Evolutionary conservation across 805 yeast genomes (phyloP), one percentile per base, ranked within the genome.

Genomic region (Wickerhamia fluorescens): DNA sequence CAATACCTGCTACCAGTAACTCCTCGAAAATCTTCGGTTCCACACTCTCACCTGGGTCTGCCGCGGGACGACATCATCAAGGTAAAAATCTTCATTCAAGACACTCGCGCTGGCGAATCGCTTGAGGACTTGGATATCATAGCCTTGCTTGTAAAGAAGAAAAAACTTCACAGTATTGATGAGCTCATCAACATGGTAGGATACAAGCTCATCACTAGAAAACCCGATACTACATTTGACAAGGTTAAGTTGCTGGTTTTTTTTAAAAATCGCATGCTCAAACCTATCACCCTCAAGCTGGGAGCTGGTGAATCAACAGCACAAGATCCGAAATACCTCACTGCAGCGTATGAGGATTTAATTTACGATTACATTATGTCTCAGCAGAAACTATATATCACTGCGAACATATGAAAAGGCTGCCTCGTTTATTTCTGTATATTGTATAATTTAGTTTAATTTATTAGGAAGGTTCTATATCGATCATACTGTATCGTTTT

Each of bases 351-450:
- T n/a, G n/a, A n/a, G n/a, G n/a, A n/a, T n/a, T n/a, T n/a, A n/a
- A n/a, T n/a, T n/a, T n/a, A n/a, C n/a, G 56, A 51, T 28, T 51
- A 51, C 27, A 34, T 53, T 14, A 34, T 31, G 33, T 27, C 34
- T 15, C 45, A 44, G 34, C 38, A 36, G 17, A 45, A 39, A 28
- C 33, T 52, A 8, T 49, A 41, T 26, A n/a, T n/a, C n/a, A n/a
- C n/a, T n/a, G n/a, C n/a, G n/a, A n/a, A n/a, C n/a, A n/a, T n/a
- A n/a, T n/a, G n/a, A n/a, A n/a, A n/a, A n/a, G n/a, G n/a, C n/a
- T n/a, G n/a, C n/a, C n/a, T n/a, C n/a, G n/a, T n/a, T n/a, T n/a
- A n/a, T n/a, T n/a, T n/a, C n/a, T n/a, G n/a, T n/a, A n/a, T n/a
- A n/a, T n/a, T n/a, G n/a, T n/a, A n/a, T n/a, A n/a, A n/a, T n/a